Conservation (phyloP, 2,329 filamentous ascomycete species). For the Pezicula neosporulosa region DNA sequence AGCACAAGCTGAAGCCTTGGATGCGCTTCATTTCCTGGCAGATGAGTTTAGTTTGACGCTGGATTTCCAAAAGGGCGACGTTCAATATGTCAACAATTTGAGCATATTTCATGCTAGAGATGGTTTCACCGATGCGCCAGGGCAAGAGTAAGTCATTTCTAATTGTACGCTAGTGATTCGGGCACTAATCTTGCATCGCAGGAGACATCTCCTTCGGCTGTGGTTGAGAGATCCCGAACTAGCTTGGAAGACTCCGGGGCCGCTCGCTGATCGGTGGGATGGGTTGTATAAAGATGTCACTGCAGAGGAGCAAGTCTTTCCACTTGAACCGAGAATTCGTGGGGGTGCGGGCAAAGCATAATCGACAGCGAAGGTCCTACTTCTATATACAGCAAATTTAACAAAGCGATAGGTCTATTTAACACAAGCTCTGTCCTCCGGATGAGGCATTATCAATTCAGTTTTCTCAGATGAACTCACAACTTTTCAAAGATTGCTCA, state of each 20-base stretch:
- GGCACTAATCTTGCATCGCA: slow-evolving; percentile 5
- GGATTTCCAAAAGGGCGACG: slow-evolving; percentile 36
- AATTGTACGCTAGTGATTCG: too few species aligned
- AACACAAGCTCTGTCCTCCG: too few species aligned
- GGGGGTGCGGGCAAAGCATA: slow-evolving; percentile 3
- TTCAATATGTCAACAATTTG: slow-evolving; percentile 45
- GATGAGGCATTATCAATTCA: too few species aligned
- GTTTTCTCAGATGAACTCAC: too few species aligned
- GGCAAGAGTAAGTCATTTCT: slow-evolving; percentile 26
- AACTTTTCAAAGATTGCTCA: too few species aligned
- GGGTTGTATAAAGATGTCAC: slow-evolving; percentile 47
- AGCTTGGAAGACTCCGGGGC: slow-evolving; percentile 36
- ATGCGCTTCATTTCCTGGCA: slow-evolving; percentile 40
- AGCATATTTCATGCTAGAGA: slow-evolving; percentile 43
- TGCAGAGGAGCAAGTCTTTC: slow-evolving; percentile 50
- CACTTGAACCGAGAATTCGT: slow-evolving; percentile 49
- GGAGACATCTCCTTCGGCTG: slow-evolving; percentile 40
- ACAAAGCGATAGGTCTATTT: not conserved
- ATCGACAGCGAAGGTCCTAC: not conserved
- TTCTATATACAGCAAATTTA: not conserved
- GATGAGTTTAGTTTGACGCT: slow-evolving; percentile 33
- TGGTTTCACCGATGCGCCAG: slow-evolving; percentile 33
- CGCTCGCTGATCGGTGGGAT: slow-evolving; percentile 42
- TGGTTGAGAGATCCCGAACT: slow-evolving; percentile 40
- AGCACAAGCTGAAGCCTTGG: slow-evolving; percentile 40